These are phyloP conservation scores for Venturia aucupariae DNA, from an alignment of 2,329 filamentous ascomycete genomes.

Conservation along the genomic window DNA sequence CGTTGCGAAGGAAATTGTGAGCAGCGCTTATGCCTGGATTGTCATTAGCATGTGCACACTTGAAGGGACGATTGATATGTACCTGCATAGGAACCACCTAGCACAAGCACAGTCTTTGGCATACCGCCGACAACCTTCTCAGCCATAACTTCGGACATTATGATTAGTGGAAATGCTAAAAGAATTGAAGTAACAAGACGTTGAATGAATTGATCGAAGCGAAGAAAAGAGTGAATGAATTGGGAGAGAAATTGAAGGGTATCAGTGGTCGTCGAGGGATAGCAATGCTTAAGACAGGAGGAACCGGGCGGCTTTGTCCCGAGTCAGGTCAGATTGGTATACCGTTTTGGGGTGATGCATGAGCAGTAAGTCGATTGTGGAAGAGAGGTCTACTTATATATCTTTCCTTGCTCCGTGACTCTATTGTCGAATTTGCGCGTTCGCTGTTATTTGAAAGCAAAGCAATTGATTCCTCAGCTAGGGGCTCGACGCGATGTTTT, in stretches of 20 bases:
- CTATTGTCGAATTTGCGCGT: neutral
- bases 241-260: neutral
- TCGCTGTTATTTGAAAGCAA: neutral
- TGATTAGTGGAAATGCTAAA: neutral
- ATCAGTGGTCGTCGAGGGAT: neutral
- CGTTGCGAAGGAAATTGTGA: constrained; percentile 29
- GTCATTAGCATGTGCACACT: neutral
- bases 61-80: neutral
- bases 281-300: neutral
- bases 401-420: neutral
- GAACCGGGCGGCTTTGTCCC: neutral
- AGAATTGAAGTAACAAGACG: neutral
- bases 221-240: neutral
- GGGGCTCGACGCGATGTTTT: neutral
- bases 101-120: constrained; percentile 14
- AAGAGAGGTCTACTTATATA: neutral
- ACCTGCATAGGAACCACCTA: constrained; percentile 15
- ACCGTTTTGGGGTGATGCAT: neutral
- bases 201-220: neutral
- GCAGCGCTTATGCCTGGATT: constrained; percentile 16
- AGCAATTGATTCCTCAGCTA: neutral
- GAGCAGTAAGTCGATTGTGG: neutral
- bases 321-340: constrained; percentile 1
- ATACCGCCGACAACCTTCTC: neutral
- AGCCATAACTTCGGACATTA: constrained; percentile 7